phyloP scores from a whole-genome alignment of 1,284 basidiomycete species.

The Grifola frondosa region DNA sequence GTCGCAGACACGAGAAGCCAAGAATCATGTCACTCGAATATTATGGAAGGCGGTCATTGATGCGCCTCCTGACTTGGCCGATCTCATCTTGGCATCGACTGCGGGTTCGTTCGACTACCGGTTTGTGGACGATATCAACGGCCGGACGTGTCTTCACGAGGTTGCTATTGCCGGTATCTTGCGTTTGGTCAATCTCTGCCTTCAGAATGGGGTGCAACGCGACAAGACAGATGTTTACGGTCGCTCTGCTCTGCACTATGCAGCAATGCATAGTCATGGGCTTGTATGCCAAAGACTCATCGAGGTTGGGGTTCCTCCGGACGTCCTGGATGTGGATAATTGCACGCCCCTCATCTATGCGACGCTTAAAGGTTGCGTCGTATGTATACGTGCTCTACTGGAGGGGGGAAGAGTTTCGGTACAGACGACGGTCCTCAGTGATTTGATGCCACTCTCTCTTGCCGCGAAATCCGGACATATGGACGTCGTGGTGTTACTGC shows the following conservation, averaged over 20 bases:
- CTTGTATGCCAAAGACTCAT: constrained; percentile 79
- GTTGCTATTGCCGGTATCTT: constrained; percentile 84
- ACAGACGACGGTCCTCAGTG: constrained; percentile 58
- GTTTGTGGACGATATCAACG: constrained; percentile 97
- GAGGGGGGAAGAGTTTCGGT: constrained; percentile 62
- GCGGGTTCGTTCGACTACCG: constrained; percentile 79
- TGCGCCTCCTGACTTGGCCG: constrained; percentile 69
- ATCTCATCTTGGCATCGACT: constrained; percentile 72
- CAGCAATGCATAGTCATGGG: constrained; percentile 89
- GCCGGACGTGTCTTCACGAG: constrained; percentile 93
- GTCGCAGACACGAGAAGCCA: constrained; percentile 55
- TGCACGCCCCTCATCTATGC: constrained; percentile 94
- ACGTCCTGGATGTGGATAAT: constrained; percentile 87
- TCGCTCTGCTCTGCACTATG: constrained; percentile 93
- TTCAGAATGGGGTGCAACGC: constrained; percentile 69
- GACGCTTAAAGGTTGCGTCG: constrained; percentile 82
- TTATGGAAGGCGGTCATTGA: constrained; percentile 90
- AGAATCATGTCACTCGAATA: constrained; percentile 76
- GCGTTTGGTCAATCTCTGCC: constrained; percentile 81
- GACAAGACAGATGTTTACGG: constrained; percentile 86
- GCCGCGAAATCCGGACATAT: constrained; percentile 90
- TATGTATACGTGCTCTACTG: constrained; percentile 79
- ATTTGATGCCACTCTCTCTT: constrained; percentile 86
- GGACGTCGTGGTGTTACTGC: constrained; percentile 78
- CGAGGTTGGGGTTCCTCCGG: constrained; percentile 63